phyloP scores from a whole-genome alignment of 495 filamentous ascomycete genomes.

The Penicillium nucicola region DNA sequence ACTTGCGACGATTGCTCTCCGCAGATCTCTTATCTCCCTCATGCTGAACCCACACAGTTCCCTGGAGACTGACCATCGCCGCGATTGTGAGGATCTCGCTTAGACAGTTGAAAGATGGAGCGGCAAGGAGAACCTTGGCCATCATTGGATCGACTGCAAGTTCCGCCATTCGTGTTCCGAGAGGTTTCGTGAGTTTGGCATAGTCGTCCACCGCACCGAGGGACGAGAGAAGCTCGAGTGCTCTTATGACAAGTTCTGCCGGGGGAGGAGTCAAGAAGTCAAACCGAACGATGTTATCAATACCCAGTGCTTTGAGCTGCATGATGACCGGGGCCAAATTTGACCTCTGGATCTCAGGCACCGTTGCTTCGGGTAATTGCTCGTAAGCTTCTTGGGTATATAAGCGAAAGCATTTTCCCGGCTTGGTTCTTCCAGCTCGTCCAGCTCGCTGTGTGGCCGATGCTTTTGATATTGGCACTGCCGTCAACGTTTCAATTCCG shows the following conservation, averaged over 20 bases:
- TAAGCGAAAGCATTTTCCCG: constrained; percentile 92
- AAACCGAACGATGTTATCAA: constrained; percentile 93
- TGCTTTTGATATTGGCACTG: constrained; percentile 83
- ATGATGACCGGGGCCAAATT: constrained; percentile 89
- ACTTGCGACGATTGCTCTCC: constrained; percentile 74
- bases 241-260: constrained; percentile 81
- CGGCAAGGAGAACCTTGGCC: constrained; percentile 83
- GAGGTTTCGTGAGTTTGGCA: constrained; percentile 83
- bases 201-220: constrained; percentile 88
- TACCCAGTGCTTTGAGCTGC: constrained; percentile 92
- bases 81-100: constrained; percentile 89
- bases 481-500: constrained; percentile 90
- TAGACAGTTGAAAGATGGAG: constrained; percentile 70
- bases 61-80: constrained; percentile 87
- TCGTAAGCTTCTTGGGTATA: constrained; percentile 79
- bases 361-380: constrained; percentile 65
- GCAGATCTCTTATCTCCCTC: constrained; percentile 69
- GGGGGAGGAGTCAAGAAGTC: constrained; percentile 87
- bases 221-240: constrained; percentile 83
- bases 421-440: constrained; percentile 84
- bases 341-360: constrained; percentile 90
- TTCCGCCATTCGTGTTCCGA: constrained; percentile 91
- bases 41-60: constrained; percentile 76
- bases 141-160: constrained; percentile 96
- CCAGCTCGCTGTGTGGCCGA: constrained; percentile 91